phyloP scores from a whole-genome alignment of 75 land plant species.

The Picea sitchensis region DNA sequence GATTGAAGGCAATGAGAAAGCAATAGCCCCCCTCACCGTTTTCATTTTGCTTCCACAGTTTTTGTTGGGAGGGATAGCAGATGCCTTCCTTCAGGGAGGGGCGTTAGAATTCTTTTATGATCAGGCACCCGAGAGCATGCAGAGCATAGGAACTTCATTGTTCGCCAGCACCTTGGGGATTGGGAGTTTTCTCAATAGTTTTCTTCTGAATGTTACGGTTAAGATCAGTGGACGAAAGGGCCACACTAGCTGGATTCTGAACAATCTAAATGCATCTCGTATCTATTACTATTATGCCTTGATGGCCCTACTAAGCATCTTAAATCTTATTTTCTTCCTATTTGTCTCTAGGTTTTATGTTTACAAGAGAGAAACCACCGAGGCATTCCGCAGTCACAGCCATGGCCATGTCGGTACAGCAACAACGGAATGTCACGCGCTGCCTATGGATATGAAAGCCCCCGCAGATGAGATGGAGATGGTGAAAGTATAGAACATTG shows the following conservation, averaged over 20 bases:
- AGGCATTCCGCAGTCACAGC: background rate
- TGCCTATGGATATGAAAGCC: too few species aligned
- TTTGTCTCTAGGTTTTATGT: background rate
- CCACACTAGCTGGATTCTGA: constrained; percentile 12
- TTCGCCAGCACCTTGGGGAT: constrained; percentile 13
- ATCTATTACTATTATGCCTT: constrained; percentile 18
- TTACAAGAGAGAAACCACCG: constrained; percentile 15
- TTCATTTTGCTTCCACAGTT: constrained; percentile 68
- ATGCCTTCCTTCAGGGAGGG: constrained; percentile 43
- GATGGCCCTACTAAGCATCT: background rate
- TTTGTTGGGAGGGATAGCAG: constrained; percentile 49
- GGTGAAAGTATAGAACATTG: background rate
- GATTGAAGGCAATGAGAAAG: constrained; percentile 6
- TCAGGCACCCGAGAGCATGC: constrained; percentile 51
- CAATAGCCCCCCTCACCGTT: constrained; percentile 40
- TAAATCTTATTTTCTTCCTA: constrained; percentile 15
- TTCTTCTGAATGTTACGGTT: constrained; percentile 25
- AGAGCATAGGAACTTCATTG: constrained; percentile 28
- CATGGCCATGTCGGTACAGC: too few species aligned
- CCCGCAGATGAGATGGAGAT: background rate
- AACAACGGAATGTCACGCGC: too few species aligned
- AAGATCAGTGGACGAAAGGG: constrained; percentile 23
- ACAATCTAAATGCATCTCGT: constrained; percentile 21
- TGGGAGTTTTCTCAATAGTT: constrained; percentile 31
- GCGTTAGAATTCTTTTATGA: constrained; percentile 77